phyloP scores from a whole-genome alignment of 352 stramenopile species.

The Nannochloropsis limnetica region DNA sequence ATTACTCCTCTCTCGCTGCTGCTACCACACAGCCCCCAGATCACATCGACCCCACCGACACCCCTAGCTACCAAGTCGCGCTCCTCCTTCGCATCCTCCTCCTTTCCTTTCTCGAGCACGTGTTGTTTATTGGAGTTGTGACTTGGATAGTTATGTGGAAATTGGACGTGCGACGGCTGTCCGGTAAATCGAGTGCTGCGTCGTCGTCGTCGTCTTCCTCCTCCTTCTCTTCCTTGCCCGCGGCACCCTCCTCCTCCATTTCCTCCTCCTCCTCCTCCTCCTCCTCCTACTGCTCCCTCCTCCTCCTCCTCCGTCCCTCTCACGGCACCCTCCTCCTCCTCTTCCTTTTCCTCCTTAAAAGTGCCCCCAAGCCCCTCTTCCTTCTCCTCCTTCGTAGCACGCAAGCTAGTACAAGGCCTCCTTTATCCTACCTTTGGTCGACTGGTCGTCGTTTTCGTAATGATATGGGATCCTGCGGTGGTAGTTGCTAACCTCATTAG shows the following conservation, averaged over 20 bases:
- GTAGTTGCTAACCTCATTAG: conserved; percentile 15
- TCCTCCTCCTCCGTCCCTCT: background rate
- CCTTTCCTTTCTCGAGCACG: conserved; percentile 29
- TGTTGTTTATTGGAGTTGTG: background rate
- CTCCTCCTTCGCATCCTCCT: conserved; percentile 26
- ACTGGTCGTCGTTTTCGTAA: background rate
- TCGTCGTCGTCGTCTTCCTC: background rate
- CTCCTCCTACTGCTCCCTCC: background rate
- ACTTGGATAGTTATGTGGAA: background rate
- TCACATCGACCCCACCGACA: background rate
- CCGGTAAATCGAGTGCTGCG: background rate
- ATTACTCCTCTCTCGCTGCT: conserved; percentile 15
- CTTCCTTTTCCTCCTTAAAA: background rate
- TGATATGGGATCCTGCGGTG: background rate
- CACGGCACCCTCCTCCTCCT: background rate
- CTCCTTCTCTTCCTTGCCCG: background rate
- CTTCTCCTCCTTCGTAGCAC: background rate
- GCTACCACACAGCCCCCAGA: background rate
- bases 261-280: background rate
- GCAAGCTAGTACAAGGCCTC: background rate
- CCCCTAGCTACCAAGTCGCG: background rate
- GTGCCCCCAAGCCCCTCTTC: background rate
- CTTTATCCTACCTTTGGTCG: conserved; percentile 7
- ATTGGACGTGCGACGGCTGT: background rate
- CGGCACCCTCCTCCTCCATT: background rate